phyloP scores from a whole-genome alignment of 2,329 filamentous ascomycete species.

The Trichoderma afroharzianum region DNA sequence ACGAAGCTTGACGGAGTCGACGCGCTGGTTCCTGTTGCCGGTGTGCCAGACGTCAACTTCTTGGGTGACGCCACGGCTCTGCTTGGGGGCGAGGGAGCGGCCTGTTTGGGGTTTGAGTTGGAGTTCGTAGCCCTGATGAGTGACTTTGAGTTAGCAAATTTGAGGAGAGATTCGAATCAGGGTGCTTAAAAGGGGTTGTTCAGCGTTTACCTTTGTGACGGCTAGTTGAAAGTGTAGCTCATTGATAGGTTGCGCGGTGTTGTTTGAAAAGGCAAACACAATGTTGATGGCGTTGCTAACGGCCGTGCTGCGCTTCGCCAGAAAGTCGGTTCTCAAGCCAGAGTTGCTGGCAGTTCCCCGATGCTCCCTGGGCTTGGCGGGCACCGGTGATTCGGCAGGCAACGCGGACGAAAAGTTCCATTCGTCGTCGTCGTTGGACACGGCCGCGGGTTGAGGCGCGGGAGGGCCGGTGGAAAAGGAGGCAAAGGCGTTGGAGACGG shows the following conservation, averaged over 20 bases:
- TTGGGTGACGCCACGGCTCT: slow-evolving; percentile 73
- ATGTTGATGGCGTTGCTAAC: slow-evolving; percentile 61
- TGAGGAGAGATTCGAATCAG: neutral
- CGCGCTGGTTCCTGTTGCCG: slow-evolving; percentile 63
- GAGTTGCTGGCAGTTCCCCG: slow-evolving; percentile 67
- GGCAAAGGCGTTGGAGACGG: slow-evolving; percentile 50
- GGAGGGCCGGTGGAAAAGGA: slow-evolving; percentile 38
- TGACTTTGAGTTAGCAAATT: neutral
- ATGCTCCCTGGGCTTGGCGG: slow-evolving; percentile 56
- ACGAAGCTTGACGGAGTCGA: slow-evolving; percentile 78
- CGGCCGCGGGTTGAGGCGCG: slow-evolving; percentile 26
- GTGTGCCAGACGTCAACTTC: slow-evolving; percentile 72
- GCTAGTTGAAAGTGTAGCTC: slow-evolving; percentile 89
- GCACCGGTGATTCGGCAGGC: slow-evolving; percentile 48
- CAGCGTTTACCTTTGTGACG: slow-evolving; percentile 73
- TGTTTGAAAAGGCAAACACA: slow-evolving; percentile 80
- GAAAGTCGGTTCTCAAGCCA: slow-evolving; percentile 68
- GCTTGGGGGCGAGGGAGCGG: slow-evolving; percentile 69
- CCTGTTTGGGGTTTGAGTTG: slow-evolving; percentile 83
- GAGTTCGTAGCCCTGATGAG: slow-evolving; percentile 77
- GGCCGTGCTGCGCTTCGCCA: slow-evolving; percentile 57
- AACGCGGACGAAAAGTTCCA: slow-evolving; percentile 91
- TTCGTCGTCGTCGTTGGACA: slow-evolving; percentile 71
- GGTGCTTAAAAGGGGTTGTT: no score
- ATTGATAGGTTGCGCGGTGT: slow-evolving; percentile 63